phyloP scores from a whole-genome alignment of 2,329 filamentous ascomycete species.

The Paecilomyces niveus region DNA sequence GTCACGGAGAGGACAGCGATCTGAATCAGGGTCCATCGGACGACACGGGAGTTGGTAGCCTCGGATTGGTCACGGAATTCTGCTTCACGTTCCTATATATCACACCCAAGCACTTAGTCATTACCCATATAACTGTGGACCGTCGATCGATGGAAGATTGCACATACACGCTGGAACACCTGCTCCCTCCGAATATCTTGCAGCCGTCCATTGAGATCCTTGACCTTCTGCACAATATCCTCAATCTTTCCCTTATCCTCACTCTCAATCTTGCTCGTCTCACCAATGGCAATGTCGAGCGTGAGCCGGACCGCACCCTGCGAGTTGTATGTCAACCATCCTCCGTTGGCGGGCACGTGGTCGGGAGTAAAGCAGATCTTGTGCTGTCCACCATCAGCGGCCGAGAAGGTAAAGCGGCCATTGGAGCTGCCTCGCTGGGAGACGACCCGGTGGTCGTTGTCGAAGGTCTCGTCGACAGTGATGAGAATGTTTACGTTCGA shows the following conservation, averaged over 20 bases:
- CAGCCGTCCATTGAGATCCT: constrained; percentile 79
- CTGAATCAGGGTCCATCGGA: constrained; percentile 91
- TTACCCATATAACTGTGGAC: neutral
- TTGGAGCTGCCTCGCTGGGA: constrained; percentile 68
- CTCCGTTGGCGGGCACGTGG: constrained; percentile 57
- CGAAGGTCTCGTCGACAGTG: constrained; percentile 91
- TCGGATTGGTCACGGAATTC: constrained; percentile 98
- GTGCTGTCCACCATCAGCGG: constrained; percentile 92
- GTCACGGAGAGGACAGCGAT: constrained; percentile 75
- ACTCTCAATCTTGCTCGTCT: constrained; percentile 88
- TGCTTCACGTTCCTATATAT: constrained; percentile 76
- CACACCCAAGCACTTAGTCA: neutral
- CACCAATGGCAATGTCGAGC: constrained; percentile 87
- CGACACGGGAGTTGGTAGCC: constrained; percentile 80
- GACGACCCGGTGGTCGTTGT: constrained; percentile 95
- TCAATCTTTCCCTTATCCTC: constrained; percentile 88
- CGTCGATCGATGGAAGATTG: neutral
- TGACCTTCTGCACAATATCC: constrained; percentile 80
- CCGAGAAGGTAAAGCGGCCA: constrained; percentile 92
- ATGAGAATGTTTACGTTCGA: constrained; percentile 76
- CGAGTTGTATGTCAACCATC: constrained; percentile 63
- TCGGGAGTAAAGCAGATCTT: constrained; percentile 90
- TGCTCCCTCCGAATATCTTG: constrained; percentile 89
- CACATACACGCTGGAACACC: constrained; percentile 80
- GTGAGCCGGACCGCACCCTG: constrained; percentile 75